Conservation (phyloP, 2,329 filamentous ascomycete species). For the Aspergillus melleus region DNA sequence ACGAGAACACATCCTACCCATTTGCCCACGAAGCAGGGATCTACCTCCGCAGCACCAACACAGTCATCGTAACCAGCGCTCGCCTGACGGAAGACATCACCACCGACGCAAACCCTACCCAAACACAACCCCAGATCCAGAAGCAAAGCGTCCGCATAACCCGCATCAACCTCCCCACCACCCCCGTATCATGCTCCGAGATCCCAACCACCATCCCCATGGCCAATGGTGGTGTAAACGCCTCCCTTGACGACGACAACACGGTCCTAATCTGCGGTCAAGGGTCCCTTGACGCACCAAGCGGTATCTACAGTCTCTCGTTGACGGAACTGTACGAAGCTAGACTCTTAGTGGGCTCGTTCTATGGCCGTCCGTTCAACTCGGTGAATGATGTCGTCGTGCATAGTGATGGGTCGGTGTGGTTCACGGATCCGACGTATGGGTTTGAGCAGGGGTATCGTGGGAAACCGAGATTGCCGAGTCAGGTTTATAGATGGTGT, state of each 20-base stretch:
- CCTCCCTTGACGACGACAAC: slow-evolving; percentile 29
- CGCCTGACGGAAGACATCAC: slow-evolving; percentile 6
- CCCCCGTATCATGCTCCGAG: slow-evolving; percentile 10
- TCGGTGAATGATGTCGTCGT: slow-evolving; percentile 42
- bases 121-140: too few relatives aligned
- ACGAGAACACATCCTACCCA: slow-evolving; percentile 40
- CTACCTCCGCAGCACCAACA: slow-evolving; percentile 32
- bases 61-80: slow-evolving; percentile 42
- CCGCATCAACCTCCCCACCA: slow-evolving; percentile 9
- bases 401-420: slow-evolving; percentile 35
- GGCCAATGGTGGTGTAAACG: slow-evolving; percentile 53
- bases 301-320: slow-evolving; percentile 20
- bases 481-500: slow-evolving; percentile 41
- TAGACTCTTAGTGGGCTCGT: slow-evolving; percentile 30
- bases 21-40: slow-evolving; percentile 54
- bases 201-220: slow-evolving; percentile 41
- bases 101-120: too few relatives aligned
- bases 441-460: slow-evolving; percentile 37
- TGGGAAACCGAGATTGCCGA: slow-evolving; percentile 35
- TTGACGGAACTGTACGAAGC: slow-evolving; percentile 20
- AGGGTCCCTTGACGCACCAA: slow-evolving; percentile 24
- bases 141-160: slow-evolving; percentile 26
- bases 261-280: slow-evolving; percentile 47
- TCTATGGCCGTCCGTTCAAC: slow-evolving; percentile 39
- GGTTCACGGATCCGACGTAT: slow-evolving; percentile 43